These are phyloP conservation scores for Carex littledalei DNA, from an alignment of 176 grass and related monocot species.

Conservation along the genomic window DNA sequence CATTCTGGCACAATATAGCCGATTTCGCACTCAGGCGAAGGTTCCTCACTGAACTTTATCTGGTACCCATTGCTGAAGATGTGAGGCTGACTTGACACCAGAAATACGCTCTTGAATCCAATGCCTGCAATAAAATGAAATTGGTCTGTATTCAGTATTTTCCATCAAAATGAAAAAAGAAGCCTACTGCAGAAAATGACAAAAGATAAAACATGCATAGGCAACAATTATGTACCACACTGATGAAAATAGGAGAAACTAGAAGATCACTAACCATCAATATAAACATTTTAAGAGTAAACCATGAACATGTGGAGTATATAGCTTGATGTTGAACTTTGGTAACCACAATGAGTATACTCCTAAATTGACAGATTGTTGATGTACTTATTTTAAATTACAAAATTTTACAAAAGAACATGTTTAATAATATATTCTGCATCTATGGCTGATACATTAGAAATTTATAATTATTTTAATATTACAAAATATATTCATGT, in stretches of 20 bases:
- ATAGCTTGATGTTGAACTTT: no score
- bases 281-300: background rate
- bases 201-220: background rate
- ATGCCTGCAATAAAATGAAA: conserved; percentile 43
- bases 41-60: conserved; percentile 62
- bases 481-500: no score
- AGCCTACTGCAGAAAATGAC: background rate
- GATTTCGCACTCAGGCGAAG: conserved; percentile 55
- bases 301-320: background rate
- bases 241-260: background rate
- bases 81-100: conserved; percentile 54
- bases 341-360: no score
- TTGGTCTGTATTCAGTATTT: background rate
- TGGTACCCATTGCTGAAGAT: conserved; percentile 91
- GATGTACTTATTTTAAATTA: background rate
- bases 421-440: background rate
- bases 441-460: no score
- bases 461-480: no score
- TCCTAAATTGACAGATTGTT: background rate
- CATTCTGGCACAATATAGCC: conserved; percentile 85
- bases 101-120: conserved; percentile 76
- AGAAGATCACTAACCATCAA: background rate
- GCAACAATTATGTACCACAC: background rate
- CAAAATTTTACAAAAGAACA: background rate
- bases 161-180: background rate